Conservation (phyloP, 306 rosid genomes). For the Pyrus betulifolia region DNA sequence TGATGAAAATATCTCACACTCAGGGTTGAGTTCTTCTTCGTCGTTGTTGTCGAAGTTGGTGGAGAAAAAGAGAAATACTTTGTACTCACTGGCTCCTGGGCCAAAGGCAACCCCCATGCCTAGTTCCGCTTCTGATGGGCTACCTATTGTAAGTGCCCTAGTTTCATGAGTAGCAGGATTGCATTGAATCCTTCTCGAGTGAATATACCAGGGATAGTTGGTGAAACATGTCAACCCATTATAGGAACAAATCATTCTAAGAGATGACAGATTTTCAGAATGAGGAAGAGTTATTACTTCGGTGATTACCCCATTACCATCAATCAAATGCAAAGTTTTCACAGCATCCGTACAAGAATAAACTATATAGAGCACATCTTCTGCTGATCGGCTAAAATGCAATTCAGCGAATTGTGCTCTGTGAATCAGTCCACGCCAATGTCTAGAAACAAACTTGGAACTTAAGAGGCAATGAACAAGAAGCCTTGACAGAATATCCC, state of each 20-base stretch:
- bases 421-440: conserved; percentile 5
- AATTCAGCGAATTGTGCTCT: conserved; percentile 2
- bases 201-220: conserved; percentile 9
- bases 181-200: neutral
- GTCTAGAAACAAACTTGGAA: conserved; percentile 7
- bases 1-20: conserved; percentile 26
- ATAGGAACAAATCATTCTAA: conserved; percentile 18
- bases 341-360: conserved; percentile 13
- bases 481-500: conserved; percentile 13
- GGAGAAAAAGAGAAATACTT: conserved; percentile 17
- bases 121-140: conserved; percentile 3
- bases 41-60: neutral
- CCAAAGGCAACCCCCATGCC: conserved; percentile 26
- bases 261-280: neutral
- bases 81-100: conserved; percentile 10
- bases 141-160: conserved; percentile 11
- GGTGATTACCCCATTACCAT: neutral
- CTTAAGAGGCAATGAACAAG: conserved; percentile 4
- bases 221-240: conserved; percentile 23
- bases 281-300: conserved; percentile 11
- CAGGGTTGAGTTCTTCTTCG: neutral
- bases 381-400: conserved; percentile 13
- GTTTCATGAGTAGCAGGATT: conserved; percentile 20
- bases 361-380: conserved; percentile 2
- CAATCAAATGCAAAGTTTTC: conserved; percentile 2